Percentiles rank a stretch among this genome's conserved stretches.
These are phyloP conservation scores for Podila clonocystis DNA, from an alignment of 192 early-diverging fungal genomes.

Conservation along the genomic window DNA sequence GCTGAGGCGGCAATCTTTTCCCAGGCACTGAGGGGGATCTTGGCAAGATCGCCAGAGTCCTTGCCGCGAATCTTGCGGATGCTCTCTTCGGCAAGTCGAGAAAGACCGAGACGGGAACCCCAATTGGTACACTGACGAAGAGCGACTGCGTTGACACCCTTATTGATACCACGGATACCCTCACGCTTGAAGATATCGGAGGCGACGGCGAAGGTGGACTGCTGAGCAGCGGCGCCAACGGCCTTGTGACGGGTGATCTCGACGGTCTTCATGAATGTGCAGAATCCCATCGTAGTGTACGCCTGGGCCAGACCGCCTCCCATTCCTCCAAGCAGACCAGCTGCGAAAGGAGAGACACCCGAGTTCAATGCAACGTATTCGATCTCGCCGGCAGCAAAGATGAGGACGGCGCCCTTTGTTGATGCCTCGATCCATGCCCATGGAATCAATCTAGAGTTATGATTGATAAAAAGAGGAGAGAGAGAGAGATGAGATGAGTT, in stretches of 20 bases:
- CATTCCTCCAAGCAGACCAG: conserved; percentile 95
- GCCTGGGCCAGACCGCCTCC: conserved; percentile 95
- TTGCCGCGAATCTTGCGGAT: conserved; percentile 69
- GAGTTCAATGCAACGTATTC: conserved; percentile 62
- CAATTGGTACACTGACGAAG: conserved; percentile 98
- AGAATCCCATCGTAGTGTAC: conserved; percentile 99
- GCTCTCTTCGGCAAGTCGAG: conserved; percentile 76
- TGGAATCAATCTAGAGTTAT: conserved; percentile 57
- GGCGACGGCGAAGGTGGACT: conserved; percentile 88
- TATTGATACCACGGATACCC: conserved; percentile 97
- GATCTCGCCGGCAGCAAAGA: conserved; percentile 71
- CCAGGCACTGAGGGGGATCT: conserved; percentile 52
- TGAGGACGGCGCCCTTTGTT: conserved; percentile 69
- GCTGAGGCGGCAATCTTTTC: conserved; percentile 83
- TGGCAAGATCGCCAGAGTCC: conserved; percentile 40
- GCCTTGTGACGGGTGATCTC: conserved; percentile 97
- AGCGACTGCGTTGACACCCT: conserved; percentile 99
- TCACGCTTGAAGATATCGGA: conserved; percentile 90
- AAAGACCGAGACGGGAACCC: conserved; percentile 95
- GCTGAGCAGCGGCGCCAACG: conserved; percentile 58
- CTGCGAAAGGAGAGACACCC: conserved; percentile 66
- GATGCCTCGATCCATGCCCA: conserved; percentile 73
- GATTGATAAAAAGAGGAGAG: neutral
- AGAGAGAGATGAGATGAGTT: conserved; percentile 1
- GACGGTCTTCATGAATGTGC: conserved; percentile 99